Percentiles rank a stretch among this genome's conserved stretches.
phyloP scores from a whole-genome alignment of 106 monocot genomes.

The Narthecium ossifragum region DNA sequence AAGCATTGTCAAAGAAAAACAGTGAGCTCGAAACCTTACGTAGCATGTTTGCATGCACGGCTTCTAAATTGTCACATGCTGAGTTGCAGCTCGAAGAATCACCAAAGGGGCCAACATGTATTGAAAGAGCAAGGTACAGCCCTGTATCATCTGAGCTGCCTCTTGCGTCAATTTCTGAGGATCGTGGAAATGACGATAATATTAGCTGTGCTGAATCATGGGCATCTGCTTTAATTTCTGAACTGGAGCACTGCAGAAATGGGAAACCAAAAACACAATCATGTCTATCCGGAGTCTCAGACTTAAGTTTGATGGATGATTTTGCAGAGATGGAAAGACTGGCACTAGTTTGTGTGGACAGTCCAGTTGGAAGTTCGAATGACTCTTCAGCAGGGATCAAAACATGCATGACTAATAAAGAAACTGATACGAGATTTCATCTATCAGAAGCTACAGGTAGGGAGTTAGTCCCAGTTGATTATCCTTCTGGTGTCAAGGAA shows the following conservation, averaged over 20 bases:
- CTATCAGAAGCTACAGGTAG: conserved; percentile 16
- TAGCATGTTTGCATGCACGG: conserved; percentile 33
- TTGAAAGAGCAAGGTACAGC: conserved; percentile 16
- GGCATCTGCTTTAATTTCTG: conserved; percentile 64
- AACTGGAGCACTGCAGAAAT: conserved; percentile 53
- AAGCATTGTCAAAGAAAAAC: conserved; percentile 41
- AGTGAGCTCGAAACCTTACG: conserved; percentile 40
- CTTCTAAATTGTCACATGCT: conserved; percentile 45
- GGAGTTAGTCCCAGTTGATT: conserved; percentile 24
- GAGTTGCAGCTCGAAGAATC: conserved; percentile 40
- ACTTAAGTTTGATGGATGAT: conserved; percentile 69
- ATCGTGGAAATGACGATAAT: conserved; percentile 32
- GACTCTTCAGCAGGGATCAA: conserved; percentile 8
- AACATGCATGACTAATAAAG: conserved; percentile 5
- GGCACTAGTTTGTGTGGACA: conserved; percentile 30
- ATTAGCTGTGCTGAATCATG: conserved; percentile 57
- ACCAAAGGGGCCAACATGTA: conserved; percentile 13
- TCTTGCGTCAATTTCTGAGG: conserved; percentile 28
- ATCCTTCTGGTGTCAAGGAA: neutral
- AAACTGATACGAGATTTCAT: conserved; percentile 3
- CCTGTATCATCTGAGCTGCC: conserved; percentile 21
- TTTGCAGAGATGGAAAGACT: conserved; percentile 69
- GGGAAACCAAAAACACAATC: conserved; percentile 29
- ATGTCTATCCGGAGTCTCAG: conserved; percentile 28
- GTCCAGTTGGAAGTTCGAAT: conserved; percentile 9